Evolutionary conservation across 208 protist species (phyloP).

Genomic region (Wallacemonas sp.): DNA sequence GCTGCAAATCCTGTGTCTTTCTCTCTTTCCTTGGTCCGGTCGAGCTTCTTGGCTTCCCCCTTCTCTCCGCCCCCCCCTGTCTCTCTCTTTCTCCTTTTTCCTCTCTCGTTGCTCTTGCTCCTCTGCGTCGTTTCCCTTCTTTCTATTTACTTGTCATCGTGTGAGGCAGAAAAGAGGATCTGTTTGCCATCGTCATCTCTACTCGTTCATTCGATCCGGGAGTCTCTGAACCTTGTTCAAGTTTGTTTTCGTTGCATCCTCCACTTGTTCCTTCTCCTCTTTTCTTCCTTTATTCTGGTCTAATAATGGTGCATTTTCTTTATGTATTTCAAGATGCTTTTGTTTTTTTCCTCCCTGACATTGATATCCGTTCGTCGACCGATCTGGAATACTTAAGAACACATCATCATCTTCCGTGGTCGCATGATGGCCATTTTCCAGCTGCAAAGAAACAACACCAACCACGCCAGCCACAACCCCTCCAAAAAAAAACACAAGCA

Average conservation of each 20-base stretch:
- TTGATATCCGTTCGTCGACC: neutral
- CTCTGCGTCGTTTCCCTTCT: too few relatives aligned
- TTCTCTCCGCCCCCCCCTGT: neutral
- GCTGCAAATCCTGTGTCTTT: neutral
- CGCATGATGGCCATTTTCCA: too few relatives aligned
- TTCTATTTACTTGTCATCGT: neutral
- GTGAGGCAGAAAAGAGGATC: too few relatives aligned
- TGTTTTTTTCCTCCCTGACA: conserved; percentile 4
- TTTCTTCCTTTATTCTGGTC: conserved; percentile 16
- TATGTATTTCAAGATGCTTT: conserved; percentile 19
- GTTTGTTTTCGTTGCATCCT: conserved; percentile 14
- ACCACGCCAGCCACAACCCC: too few relatives aligned
- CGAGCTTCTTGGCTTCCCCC: neutral
- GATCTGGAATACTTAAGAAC: too few relatives aligned
- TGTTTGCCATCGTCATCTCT: too few relatives aligned
- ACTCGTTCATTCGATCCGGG: too few relatives aligned
- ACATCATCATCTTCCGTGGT: too few relatives aligned
- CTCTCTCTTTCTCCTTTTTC: neutral
- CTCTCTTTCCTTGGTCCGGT: neutral
- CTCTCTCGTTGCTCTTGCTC: neutral
- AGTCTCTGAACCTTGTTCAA: too few relatives aligned
- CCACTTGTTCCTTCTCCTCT: conserved; percentile 11
- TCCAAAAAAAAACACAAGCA: too few relatives aligned
- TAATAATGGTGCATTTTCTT: conserved; percentile 13
- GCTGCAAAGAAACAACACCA: too few relatives aligned